These are phyloP conservation scores for Copromyces sp. DNA, from an alignment of 495 filamentous ascomycete species.

Conservation along the genomic window DNA sequence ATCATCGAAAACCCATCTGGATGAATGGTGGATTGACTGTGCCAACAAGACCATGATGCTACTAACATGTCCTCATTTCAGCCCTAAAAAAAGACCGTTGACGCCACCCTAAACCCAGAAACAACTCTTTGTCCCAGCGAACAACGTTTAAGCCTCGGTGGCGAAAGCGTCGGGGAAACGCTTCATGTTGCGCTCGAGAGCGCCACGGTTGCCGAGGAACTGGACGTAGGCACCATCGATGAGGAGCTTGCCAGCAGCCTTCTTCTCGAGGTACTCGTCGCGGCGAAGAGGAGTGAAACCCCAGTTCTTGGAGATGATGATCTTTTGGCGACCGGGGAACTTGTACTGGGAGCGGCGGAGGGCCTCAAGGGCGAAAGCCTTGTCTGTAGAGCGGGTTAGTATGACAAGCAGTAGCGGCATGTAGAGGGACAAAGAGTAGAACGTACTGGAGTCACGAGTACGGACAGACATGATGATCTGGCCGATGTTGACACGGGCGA, in stretches of 20 bases:
- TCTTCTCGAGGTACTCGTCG: slow-evolving; percentile 90
- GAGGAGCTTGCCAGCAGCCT: slow-evolving; percentile 79
- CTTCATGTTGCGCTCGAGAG: slow-evolving; percentile 74
- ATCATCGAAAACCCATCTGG: slow-evolving; percentile 8
- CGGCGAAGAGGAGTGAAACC: slow-evolving; percentile 96
- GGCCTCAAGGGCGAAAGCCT: slow-evolving; percentile 89
- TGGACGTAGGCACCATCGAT: slow-evolving; percentile 98
- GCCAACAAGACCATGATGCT: slow-evolving; percentile 18
- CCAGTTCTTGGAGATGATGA: slow-evolving; percentile 99
- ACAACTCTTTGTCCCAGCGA: slow-evolving; percentile 24
- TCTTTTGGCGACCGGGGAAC: slow-evolving; percentile 99
- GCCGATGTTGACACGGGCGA: slow-evolving; percentile 98
- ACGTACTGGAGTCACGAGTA: slow-evolving; percentile 78
- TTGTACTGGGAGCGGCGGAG: slow-evolving; percentile 99
- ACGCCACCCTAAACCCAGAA: slow-evolving; percentile 25
- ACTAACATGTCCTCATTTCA: slow-evolving; percentile 23
- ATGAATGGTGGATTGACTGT: slow-evolving; percentile 26
- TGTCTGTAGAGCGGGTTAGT: slow-evolving; percentile 46
- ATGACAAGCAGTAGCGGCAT: neutral
- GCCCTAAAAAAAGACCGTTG: slow-evolving; percentile 24
- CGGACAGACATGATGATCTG: slow-evolving; percentile 95
- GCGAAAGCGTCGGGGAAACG: slow-evolving; percentile 88
- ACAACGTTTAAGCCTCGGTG: slow-evolving; percentile 27
- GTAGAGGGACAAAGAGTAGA: neutral
- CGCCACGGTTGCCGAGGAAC: slow-evolving; percentile 88